A percentile compares a stretch with the other conserved stretches of the same genome.
Evolutionary conservation across 768 basidiomycete species (phyloP).

Genomic region (Chalciporus chontae): DNA sequence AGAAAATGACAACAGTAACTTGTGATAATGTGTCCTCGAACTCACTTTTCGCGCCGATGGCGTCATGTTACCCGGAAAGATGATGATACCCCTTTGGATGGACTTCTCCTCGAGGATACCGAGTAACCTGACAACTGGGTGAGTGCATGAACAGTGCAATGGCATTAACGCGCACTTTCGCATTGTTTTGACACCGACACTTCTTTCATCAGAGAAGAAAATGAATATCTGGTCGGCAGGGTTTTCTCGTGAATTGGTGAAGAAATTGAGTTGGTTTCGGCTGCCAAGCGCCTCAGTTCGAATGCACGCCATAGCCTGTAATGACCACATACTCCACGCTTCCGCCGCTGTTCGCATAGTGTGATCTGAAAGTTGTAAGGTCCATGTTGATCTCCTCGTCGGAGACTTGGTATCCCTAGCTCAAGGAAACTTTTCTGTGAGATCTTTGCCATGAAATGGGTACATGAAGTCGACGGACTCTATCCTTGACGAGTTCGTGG

Average conservation of each 20-base stretch:
- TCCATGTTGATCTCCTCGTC: conserved; percentile 93
- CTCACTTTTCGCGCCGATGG: conserved; percentile 91
- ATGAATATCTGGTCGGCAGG: conserved; percentile 82
- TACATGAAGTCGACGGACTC: conserved; percentile 48
- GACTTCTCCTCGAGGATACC: conserved; percentile 87
- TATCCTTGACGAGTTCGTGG: conserved; percentile 92
- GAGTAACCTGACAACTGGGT: conserved; percentile 59
- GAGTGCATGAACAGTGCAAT: conserved; percentile 4
- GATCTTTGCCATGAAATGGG: conserved; percentile 9
- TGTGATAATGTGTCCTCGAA: background rate
- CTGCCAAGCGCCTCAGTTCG: conserved; percentile 39
- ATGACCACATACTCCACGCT: conserved; percentile 72
- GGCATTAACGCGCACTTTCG: conserved; percentile 63
- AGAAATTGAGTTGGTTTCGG: conserved; percentile 87
- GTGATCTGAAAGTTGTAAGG: conserved; percentile 68
- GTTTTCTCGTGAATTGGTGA: conserved; percentile 68
- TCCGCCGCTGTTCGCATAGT: conserved; percentile 71
- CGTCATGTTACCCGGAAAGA: conserved; percentile 95
- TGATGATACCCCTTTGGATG: conserved; percentile 88
- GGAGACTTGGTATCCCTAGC: conserved; percentile 87
- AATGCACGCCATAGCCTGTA: conserved; percentile 1
- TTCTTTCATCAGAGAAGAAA: conserved; percentile 93
- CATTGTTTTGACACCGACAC: conserved; percentile 97
- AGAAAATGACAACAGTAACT: background rate
- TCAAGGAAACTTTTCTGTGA: conserved; percentile 15